Conservation (phyloP, 179 eudicot species). For the Carnegiea gigantea region DNA sequence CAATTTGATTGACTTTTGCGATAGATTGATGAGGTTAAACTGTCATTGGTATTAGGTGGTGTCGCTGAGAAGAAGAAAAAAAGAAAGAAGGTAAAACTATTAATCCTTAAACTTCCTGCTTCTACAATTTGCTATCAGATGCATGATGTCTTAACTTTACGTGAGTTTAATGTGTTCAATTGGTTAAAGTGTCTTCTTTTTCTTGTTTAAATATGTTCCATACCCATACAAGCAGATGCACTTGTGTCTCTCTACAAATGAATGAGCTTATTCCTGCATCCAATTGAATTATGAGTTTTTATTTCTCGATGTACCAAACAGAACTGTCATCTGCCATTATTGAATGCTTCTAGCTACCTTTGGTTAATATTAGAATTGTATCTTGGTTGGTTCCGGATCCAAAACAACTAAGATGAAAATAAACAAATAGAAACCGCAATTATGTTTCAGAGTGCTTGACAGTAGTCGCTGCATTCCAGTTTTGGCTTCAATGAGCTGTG, state of each 20-base stretch:
- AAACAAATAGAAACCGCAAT: neutral
- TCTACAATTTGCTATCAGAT: neutral
- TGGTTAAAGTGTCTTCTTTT: neutral
- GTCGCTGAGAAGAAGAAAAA: constrained; percentile 68
- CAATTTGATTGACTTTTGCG: neutral
- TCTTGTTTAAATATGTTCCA: too few species aligned
- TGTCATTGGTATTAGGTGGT: constrained; percentile 72
- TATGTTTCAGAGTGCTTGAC: neutral
- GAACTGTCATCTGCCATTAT: neutral
- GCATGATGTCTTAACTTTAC: neutral
- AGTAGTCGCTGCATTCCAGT: neutral
- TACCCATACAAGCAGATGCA: too few species aligned
- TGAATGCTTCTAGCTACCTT: neutral
- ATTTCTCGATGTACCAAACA: neutral
- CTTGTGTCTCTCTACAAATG: too few species aligned
- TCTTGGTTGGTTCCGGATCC: neutral
- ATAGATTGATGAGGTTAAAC: constrained; percentile 93
- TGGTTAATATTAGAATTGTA: neutral
- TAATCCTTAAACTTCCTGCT: neutral
- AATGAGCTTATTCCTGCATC: neutral
- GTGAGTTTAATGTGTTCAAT: neutral
- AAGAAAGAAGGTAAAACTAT: constrained; percentile 66
- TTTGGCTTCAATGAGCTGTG: neutral
- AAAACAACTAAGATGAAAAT: neutral
- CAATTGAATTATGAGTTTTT: neutral